Conservation (phyloP, 2,329 filamentous ascomycete genomes). For the Ambrosiella beaveri region DNA sequence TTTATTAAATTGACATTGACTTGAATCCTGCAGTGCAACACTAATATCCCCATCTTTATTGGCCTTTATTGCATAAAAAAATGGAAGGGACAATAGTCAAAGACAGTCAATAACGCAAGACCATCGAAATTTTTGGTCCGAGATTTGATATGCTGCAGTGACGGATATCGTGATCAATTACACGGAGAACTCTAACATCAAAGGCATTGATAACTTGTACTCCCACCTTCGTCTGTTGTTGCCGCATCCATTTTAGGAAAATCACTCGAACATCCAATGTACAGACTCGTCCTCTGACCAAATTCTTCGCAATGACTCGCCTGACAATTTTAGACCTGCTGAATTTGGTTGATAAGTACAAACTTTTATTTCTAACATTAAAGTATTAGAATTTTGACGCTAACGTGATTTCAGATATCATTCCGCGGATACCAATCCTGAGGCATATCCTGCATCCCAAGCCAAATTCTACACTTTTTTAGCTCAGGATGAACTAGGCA, state of each 20-base stretch:
- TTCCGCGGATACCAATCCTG: slow-evolving; percentile 46
- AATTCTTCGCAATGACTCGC: slow-evolving; percentile 3
- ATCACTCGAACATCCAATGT: not conserved
- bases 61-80: not conserved
- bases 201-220: too few species aligned
- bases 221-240: too few species aligned
- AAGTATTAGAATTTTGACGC: not conserved
- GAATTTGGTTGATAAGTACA: slow-evolving; percentile 36
- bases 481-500: slow-evolving; percentile 45
- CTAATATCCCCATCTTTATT: not conserved
- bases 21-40: too few species aligned
- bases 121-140: too few species aligned
- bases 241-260: not conserved
- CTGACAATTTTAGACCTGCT: slow-evolving; percentile 32
- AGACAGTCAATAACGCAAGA: too few species aligned
- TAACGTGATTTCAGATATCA: slow-evolving; percentile 46
- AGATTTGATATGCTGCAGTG: too few species aligned
- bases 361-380: slow-evolving; percentile 17
- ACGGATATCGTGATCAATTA: too few species aligned
- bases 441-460: slow-evolving; percentile 35
- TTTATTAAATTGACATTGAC: too few species aligned
- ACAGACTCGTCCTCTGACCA: not conserved
- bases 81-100: too few species aligned
- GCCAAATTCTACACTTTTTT: slow-evolving; percentile 50
- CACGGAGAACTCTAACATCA: too few species aligned